Evolutionary conservation across 2,329 filamentous ascomycete genomes (phyloP).

Genomic region (Talaromyces sp.): DNA sequence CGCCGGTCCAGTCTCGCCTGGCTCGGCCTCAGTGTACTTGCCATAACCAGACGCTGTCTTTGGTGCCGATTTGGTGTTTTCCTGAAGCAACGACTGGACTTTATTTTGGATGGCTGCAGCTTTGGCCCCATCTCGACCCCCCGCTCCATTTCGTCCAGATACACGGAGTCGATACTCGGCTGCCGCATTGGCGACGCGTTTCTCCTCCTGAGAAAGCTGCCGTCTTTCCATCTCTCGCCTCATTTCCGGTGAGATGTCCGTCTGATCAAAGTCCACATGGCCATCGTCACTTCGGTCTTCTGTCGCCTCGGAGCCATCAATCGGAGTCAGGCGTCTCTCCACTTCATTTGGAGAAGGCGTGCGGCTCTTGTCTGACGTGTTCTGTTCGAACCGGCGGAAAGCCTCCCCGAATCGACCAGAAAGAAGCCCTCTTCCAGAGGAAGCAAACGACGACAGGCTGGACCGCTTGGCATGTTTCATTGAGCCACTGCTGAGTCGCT

Average conservation of each 20-base stretch:
- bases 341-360: slow-evolving; percentile 38
- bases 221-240: slow-evolving; percentile 82
- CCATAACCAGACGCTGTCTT: slow-evolving; percentile 88
- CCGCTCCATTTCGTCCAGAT: slow-evolving; percentile 49
- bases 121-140: slow-evolving; percentile 50
- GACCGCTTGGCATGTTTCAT: slow-evolving; percentile 64
- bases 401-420: slow-evolving; percentile 87
- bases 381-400: slow-evolving; percentile 81
- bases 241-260: slow-evolving; percentile 78
- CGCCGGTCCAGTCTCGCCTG: slow-evolving; percentile 32
- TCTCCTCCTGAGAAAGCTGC: slow-evolving; percentile 79
- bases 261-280: slow-evolving; percentile 59
- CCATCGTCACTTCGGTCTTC: slow-evolving; percentile 63
- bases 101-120: slow-evolving; percentile 88
- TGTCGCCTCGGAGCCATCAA: slow-evolving; percentile 70
- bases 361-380: slow-evolving; percentile 31
- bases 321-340: slow-evolving; percentile 57
- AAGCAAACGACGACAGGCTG: slow-evolving; percentile 63
- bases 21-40: slow-evolving; percentile 62
- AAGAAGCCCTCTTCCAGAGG: slow-evolving; percentile 74
- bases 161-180: slow-evolving; percentile 79
- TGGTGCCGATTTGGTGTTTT: slow-evolving; percentile 60
- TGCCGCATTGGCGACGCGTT: slow-evolving; percentile 78
- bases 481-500: slow-evolving; percentile 49
- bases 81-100: slow-evolving; percentile 74